These are phyloP conservation scores for Dipodascus geniculatus DNA, from an alignment of 805 yeast genomes.

Conservation along the genomic window DNA sequence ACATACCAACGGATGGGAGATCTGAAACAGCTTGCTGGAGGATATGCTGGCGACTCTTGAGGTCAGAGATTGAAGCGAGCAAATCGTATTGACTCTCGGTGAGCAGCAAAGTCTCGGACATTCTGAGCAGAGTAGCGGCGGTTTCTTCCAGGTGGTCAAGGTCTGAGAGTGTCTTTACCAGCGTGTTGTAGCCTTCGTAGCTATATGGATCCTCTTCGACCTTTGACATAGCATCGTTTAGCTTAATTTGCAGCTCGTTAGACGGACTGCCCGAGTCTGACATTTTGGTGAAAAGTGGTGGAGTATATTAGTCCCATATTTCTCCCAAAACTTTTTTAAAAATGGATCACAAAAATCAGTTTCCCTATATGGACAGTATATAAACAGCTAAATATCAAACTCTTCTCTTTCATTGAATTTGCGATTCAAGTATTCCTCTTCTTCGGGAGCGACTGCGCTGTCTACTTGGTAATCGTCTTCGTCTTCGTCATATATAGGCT, in stretches of 20 bases:
- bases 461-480: background rate
- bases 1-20: conserved; percentile 3
- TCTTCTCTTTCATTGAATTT: background rate
- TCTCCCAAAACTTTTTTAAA: background rate
- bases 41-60: background rate
- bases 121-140: background rate
- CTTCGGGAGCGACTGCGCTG: background rate
- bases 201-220: conserved; percentile 1
- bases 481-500: background rate
- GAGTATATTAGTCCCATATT: background rate
- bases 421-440: background rate
- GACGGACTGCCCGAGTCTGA: no score
- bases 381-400: background rate
- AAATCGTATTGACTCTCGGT: background rate
- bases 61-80: background rate
- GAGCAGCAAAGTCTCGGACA: background rate
- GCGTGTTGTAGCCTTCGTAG: conserved; percentile 2
- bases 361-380: background rate
- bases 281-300: background rate
- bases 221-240: background rate
- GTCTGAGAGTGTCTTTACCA: conserved; percentile 1
- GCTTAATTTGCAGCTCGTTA: background rate
- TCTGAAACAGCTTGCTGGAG: background rate
- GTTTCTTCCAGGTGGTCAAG: background rate
- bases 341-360: background rate